Percentiles rank a stretch among this genome's conserved stretches.
Evolutionary conservation across 768 basidiomycete genomes (phyloP).

Genomic region (Tricholoma sp.): DNA sequence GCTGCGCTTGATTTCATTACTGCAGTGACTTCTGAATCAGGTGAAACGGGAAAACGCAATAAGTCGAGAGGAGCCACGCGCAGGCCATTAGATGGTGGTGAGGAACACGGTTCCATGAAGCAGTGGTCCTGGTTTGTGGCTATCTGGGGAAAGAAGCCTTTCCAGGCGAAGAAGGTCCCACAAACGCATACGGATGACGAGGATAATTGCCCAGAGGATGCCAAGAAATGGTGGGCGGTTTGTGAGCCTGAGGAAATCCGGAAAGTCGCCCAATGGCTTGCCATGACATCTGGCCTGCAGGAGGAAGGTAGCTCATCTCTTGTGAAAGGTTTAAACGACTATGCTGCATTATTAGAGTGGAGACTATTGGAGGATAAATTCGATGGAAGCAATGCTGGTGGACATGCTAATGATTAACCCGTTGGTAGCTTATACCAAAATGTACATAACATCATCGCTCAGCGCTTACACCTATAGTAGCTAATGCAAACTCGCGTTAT

Average conservation of each 20-base stretch:
- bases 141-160: slow-evolving; percentile 61
- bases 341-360: slow-evolving; percentile 58
- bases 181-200: slow-evolving; percentile 18
- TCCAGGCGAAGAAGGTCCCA: slow-evolving; percentile 12
- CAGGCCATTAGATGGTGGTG: slow-evolving; percentile 33
- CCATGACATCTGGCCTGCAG: slow-evolving; percentile 31
- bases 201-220: slow-evolving; percentile 24
- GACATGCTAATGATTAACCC: neutral
- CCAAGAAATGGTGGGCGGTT: slow-evolving; percentile 74
- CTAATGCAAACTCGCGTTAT: neutral
- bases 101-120: slow-evolving; percentile 46
- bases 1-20: slow-evolving; percentile 36
- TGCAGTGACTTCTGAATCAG: slow-evolving; percentile 9
- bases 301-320: slow-evolving; percentile 23
- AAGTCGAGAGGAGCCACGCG: slow-evolving; percentile 38
- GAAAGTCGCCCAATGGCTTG: slow-evolving; percentile 63
- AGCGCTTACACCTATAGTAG: neutral
- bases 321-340: slow-evolving; percentile 51
- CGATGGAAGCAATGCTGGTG: slow-evolving; percentile 1
- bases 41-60: slow-evolving; percentile 9
- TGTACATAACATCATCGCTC: neutral
- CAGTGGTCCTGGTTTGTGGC: slow-evolving; percentile 78
- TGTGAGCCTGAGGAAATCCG: slow-evolving; percentile 58
- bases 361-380: slow-evolving; percentile 38
- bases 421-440: neutral